Evolutionary conservation across 805 yeast species (phyloP).

Genomic region (Myxozyma neglecta): DNA sequence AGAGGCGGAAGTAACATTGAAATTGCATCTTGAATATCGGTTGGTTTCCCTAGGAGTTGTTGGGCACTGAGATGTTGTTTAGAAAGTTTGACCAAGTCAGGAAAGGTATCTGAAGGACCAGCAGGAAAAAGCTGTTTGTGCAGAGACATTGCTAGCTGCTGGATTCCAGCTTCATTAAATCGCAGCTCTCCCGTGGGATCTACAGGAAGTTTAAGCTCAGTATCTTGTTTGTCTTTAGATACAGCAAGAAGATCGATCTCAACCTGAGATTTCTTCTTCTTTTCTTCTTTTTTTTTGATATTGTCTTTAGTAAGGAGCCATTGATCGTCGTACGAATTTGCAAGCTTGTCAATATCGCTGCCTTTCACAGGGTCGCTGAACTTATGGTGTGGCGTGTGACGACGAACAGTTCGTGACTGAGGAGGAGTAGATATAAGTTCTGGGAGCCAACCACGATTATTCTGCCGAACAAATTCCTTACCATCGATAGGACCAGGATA

Average conservation of each 20-base stretch:
- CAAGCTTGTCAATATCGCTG: not conserved
- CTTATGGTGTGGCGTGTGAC: not conserved
- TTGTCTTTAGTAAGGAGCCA: not conserved
- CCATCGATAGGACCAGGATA: no score
- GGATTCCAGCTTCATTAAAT: constrained; percentile 77
- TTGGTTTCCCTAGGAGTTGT: constrained; percentile 72
- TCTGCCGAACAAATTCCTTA: no score
- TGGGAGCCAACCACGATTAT: no score
- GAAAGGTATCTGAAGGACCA: constrained; percentile 35
- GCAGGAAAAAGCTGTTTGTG: constrained; percentile 64
- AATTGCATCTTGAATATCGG: constrained; percentile 62
- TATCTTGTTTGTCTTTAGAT: not conserved
- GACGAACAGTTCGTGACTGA: not conserved
- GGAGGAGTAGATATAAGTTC: not conserved
- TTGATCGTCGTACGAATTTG: not conserved
- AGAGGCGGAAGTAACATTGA: constrained; percentile 62
- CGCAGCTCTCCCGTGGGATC: constrained; percentile 37
- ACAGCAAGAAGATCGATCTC: constrained; percentile 5
- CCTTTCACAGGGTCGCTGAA: not conserved
- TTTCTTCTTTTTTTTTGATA: not conserved
- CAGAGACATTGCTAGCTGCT: constrained; percentile 61
- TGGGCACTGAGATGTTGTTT: constrained; percentile 59
- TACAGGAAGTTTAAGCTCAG: constrained; percentile 4
- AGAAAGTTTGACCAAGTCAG: constrained; percentile 53
- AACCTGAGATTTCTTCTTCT: not conserved